Percentiles rank a stretch among this genome's conserved stretches.
Conservation (phyloP, 306 rosid species). For the Quercus robur region DNA sequence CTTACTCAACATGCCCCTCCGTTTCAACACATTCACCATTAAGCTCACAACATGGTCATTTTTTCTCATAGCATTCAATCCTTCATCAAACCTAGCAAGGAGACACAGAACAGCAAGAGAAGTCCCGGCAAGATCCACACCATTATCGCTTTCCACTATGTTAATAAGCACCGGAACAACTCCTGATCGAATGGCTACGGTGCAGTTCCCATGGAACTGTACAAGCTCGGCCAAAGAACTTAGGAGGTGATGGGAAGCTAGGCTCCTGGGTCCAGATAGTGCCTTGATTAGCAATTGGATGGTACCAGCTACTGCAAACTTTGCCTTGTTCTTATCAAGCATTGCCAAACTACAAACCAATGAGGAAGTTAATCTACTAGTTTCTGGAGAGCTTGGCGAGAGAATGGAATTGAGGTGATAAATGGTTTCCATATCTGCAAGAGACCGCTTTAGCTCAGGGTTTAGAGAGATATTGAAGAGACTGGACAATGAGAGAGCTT, state of each 20-base stretch:
- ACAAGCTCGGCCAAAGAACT: slow-evolving; percentile 75
- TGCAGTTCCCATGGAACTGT: slow-evolving; percentile 77
- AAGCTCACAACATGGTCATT: slow-evolving; percentile 29
- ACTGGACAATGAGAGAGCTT: slow-evolving; percentile 53
- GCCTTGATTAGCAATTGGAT: slow-evolving; percentile 52
- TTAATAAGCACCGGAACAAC: slow-evolving; percentile 45
- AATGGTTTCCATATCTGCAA: slow-evolving; percentile 61
- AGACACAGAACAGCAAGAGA: slow-evolving; percentile 57
- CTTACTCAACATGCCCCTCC: slow-evolving; percentile 71
- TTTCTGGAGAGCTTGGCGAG: slow-evolving; percentile 32
- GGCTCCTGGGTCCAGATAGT: slow-evolving; percentile 19
- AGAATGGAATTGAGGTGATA: slow-evolving; percentile 51
- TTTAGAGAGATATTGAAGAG: slow-evolving; percentile 86
- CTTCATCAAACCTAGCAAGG: slow-evolving; percentile 73
- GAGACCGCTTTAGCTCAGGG: slow-evolving; percentile 56
- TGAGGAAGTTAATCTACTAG: slow-evolving; percentile 51
- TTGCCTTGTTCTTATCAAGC: slow-evolving; percentile 85
- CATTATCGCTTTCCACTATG: slow-evolving; percentile 34
- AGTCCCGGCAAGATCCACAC: slow-evolving; percentile 54
- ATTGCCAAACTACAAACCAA: slow-evolving; percentile 74
- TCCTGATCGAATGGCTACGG: slow-evolving; percentile 63
- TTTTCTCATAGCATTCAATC: slow-evolving; percentile 55
- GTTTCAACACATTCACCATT: slow-evolving; percentile 55
- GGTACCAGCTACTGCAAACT: slow-evolving; percentile 77
- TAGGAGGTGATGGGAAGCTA: slow-evolving; percentile 52